Percentiles rank a stretch among this genome's conserved stretches.
These are phyloP conservation scores for Suillus luteus DNA, from an alignment of 768 basidiomycete species.

Conservation along the genomic window DNA sequence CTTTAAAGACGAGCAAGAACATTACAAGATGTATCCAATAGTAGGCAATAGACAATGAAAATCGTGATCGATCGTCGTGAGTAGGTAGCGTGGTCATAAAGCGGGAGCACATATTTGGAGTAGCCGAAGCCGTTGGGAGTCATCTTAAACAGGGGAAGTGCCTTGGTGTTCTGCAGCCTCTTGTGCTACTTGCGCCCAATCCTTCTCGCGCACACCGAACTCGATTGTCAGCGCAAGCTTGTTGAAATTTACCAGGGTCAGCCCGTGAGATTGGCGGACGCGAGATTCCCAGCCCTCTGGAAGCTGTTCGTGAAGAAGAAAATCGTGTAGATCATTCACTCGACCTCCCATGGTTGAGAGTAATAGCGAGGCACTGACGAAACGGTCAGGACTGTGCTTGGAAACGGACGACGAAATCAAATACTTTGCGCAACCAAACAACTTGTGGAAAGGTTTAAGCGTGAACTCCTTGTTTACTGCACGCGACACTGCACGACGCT, in stretches of 20 bases:
- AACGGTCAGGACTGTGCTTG: background rate
- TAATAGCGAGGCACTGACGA: background rate
- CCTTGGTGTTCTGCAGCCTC: background rate
- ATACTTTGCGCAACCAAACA: slow-evolving; percentile 4
- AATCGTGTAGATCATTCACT: background rate
- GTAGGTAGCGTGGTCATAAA: background rate
- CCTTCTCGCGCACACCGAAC: background rate
- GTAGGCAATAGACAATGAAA: background rate
- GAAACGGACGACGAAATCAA: background rate
- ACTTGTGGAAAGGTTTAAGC: slow-evolving; percentile 1
- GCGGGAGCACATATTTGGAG: background rate
- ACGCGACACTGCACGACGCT: slow-evolving; percentile 1
- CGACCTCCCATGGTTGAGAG: slow-evolving; percentile 2
- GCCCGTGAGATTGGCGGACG: background rate
- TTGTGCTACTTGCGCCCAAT: background rate
- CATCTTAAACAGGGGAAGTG: background rate
- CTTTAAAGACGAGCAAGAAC: background rate
- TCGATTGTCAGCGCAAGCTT: background rate
- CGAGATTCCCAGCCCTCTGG: slow-evolving; percentile 1
- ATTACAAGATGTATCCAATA: background rate
- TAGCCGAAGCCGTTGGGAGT: no score
- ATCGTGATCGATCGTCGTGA: background rate
- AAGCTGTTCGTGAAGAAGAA: background rate
- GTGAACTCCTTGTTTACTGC: background rate
- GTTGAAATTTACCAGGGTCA: background rate